These are phyloP conservation scores for Smittium culicis DNA, from an alignment of 371 early-diverging fungal species.

Conservation along the genomic window DNA sequence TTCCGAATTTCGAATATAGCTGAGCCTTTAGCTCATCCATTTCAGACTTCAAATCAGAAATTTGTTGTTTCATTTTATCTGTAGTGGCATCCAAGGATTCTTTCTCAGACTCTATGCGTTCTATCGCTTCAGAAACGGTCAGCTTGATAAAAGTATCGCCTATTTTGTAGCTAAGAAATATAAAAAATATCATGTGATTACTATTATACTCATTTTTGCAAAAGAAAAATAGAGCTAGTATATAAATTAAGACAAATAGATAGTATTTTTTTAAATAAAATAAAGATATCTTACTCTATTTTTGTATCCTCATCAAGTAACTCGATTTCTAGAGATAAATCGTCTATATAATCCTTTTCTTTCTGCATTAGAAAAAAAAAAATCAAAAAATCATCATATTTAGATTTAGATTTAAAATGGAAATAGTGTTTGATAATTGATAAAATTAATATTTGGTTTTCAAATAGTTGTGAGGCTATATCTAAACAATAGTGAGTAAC, in stretches of 20 bases:
- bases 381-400: no score
- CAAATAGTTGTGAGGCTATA: no score
- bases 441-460: no score
- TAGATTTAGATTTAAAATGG: constrained; percentile 6
- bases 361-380: constrained; percentile 21
- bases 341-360: constrained; percentile 86
- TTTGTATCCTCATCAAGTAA: constrained; percentile 82
- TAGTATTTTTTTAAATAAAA: neutral
- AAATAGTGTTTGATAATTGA: no score
- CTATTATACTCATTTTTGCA: no score
- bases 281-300: constrained; percentile 33
- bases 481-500: neutral
- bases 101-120: constrained; percentile 50
- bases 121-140: constrained; percentile 55
- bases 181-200: neutral
- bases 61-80: constrained; percentile 43
- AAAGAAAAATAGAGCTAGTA: no score
- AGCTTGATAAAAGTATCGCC: constrained; percentile 79
- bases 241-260: neutral
- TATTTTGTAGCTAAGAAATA: constrained; percentile 44
- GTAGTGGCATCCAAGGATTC: constrained; percentile 41
- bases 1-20: constrained; percentile 86
- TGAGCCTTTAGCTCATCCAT: constrained; percentile 73
- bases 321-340: constrained; percentile 77
- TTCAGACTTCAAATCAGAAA: constrained; percentile 47